Base-by-base conservation (phyloP, 1,284 basidiomycete species). In the Ustilago bromivora region DNA sequence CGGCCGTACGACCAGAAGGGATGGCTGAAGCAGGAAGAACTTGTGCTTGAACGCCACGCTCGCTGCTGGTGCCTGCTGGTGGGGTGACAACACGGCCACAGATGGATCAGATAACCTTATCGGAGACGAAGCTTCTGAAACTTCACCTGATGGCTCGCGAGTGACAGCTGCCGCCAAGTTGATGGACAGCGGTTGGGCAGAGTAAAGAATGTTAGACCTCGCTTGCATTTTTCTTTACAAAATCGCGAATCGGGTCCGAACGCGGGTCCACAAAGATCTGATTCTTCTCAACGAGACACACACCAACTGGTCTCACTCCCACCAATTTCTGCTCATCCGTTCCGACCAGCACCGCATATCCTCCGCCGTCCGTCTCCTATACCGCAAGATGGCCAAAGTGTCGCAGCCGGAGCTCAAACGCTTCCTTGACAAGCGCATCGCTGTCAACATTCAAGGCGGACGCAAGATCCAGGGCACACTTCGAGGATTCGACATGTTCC, bases 401-500 rank as follows among this genome's bases (percentile, higher is more conserved):
- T 78, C 82, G 11, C 82, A 84, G 60, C 84, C 84, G n/a, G 84
- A 85, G 67, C 79, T 85, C 46, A 85, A 85, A 62, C 79, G 83
- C n/a, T 99, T 97, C 87, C 98, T 99, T 94, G 97, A 99, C 90
- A 97, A 98, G 89, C 93, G 93, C 82, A 89, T 98, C 80, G 95
- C 95, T 87, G 90, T 99, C 84, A 92, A 98, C 88, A 89, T 99
- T 8, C 96, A 99, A 86, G 97, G 96, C 61, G 95, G 95, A 66
- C 92, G 97, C 82, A 95, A 94, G 89, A 93, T 99, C 82, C 94
- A 94, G 87, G 97, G 96, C 66, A 92, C 92, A n/a, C 88, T 99
- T 64, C 92, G 97, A 74, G 97, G 97, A 43, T 99, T 96, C 88
- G 97, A 99, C 89, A 92, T 99, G 82, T 99, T 99, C 89, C 89